Conservation (phyloP, 2,329 filamentous ascomycete species). For the Alternaria triticina region DNA sequence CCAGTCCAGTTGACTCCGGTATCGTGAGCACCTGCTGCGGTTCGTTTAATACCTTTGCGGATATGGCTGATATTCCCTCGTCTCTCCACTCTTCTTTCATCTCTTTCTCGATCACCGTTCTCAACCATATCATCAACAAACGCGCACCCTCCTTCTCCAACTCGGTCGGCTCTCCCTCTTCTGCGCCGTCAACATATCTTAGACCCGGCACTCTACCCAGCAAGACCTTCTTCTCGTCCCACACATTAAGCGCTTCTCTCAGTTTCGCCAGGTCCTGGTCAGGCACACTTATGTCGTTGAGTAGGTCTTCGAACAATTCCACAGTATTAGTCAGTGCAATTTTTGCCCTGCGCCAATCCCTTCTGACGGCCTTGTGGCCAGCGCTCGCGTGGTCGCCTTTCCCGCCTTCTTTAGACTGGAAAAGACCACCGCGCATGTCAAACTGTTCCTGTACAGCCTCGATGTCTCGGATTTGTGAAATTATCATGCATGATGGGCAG, state of each 20-base stretch:
- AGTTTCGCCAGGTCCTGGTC: constrained; percentile 2
- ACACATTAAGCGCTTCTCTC: constrained; percentile 7
- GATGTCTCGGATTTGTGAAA: not conserved
- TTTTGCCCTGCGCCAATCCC: constrained; percentile 12
- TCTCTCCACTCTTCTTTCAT: not conserved
- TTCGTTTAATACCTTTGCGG: not conserved
- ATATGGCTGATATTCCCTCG: not conserved
- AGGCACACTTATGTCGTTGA: not conserved
- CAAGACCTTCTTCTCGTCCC: constrained; percentile 10
- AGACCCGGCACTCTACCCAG: constrained; percentile 17
- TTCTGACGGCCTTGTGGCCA: not conserved
- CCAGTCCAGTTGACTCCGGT: not conserved
- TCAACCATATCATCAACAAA: constrained; percentile 4
- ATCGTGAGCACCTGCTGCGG: not conserved
- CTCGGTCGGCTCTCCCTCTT: constrained; percentile 9
- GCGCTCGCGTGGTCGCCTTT: not conserved
- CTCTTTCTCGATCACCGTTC: constrained; percentile 1
- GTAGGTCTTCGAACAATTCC: constrained; percentile 1
- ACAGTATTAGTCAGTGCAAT: constrained; percentile 11
- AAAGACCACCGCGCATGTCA: constrained; percentile 6
- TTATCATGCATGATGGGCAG: constrained; percentile 11
- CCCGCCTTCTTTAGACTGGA: not conserved
- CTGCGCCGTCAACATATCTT: constrained; percentile 4
- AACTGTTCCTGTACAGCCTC: constrained; percentile 1
- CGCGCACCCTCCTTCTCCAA: constrained; percentile 9